phyloP scores from a whole-genome alignment of 176 grass and related monocot genomes.

The Rhipidocladum racemiflorum region DNA sequence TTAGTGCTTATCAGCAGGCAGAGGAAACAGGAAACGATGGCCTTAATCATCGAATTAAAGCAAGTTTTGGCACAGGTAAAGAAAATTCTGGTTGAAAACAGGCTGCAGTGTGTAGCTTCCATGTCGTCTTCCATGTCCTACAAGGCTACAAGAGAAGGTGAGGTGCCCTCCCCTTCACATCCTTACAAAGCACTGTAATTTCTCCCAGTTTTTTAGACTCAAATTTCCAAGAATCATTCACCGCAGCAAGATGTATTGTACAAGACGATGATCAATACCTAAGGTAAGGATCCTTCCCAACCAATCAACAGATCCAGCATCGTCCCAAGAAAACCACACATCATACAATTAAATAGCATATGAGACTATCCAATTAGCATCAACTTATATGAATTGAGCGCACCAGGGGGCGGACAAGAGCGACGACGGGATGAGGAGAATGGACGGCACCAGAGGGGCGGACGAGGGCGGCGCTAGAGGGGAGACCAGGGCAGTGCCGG shows the following conservation, averaged over 20 bases:
- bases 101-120: background rate
- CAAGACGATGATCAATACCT: background rate
- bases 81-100: background rate
- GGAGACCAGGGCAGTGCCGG: too few relatives aligned
- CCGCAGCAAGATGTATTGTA: background rate
- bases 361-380: too few relatives aligned
- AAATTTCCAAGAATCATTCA: too few relatives aligned
- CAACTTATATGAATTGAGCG: too few relatives aligned
- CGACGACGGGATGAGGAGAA: too few relatives aligned
- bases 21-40: background rate
- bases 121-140: background rate
- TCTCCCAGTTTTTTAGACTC: background rate
- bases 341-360: background rate
- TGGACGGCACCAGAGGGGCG: too few relatives aligned
- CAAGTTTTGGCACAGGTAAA: background rate
- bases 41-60: background rate
- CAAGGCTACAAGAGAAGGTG: background rate
- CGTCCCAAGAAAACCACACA: background rate
- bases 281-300: background rate
- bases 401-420: too few relatives aligned
- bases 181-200: background rate
- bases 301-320: background rate
- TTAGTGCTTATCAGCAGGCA: background rate
- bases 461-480: too few relatives aligned
- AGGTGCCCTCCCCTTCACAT: background rate